Percentiles rank a stretch among this genome's conserved stretches.
Conservation (phyloP, 371 early-diverging fungal genomes). For the Actinomucor elegans region DNA sequence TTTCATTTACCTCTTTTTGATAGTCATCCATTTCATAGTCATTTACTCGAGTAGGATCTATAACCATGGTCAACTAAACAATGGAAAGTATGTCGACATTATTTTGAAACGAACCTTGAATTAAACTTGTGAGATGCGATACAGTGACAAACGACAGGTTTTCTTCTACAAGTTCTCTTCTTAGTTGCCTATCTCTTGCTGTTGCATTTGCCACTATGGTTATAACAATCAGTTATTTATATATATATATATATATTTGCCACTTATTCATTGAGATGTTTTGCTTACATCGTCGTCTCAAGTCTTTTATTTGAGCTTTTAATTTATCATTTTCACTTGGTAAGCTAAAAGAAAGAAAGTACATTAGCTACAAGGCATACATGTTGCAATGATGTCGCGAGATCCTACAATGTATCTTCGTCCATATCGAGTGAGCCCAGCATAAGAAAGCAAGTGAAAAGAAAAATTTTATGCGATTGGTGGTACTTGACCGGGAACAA, state of each 20-base stretch:
- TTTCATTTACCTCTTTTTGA: conserved; percentile 8
- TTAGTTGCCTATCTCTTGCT: conserved; percentile 22
- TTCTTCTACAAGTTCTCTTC: conserved; percentile 33
- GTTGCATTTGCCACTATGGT: conserved; percentile 22
- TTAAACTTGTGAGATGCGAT: conserved; percentile 20
- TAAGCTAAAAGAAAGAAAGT: too few species aligned
- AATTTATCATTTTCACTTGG: conserved; percentile 8
- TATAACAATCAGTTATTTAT: neutral
- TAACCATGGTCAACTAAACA: neutral
- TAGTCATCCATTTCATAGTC: conserved; percentile 21
- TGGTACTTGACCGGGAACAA: too few species aligned
- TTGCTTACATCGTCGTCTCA: conserved; percentile 10
- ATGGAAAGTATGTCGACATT: neutral
- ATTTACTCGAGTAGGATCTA: conserved; percentile 31
- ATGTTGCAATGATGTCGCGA: neutral
- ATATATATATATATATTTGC: too few species aligned
- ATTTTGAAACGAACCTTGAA: conserved; percentile 6
- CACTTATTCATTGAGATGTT: neutral
- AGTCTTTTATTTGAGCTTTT: conserved; percentile 10
- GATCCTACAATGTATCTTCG: neutral
- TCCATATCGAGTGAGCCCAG: too few species aligned
- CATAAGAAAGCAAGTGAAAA: too few species aligned
- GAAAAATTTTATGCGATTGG: too few species aligned
- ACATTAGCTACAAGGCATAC: neutral
- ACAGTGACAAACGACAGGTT: conserved; percentile 27